A percentile compares a stretch with the other conserved stretches of the same genome.
Evolutionary conservation across 441 rosid species (phyloP).

Genomic region (Lepidium campestre): DNA sequence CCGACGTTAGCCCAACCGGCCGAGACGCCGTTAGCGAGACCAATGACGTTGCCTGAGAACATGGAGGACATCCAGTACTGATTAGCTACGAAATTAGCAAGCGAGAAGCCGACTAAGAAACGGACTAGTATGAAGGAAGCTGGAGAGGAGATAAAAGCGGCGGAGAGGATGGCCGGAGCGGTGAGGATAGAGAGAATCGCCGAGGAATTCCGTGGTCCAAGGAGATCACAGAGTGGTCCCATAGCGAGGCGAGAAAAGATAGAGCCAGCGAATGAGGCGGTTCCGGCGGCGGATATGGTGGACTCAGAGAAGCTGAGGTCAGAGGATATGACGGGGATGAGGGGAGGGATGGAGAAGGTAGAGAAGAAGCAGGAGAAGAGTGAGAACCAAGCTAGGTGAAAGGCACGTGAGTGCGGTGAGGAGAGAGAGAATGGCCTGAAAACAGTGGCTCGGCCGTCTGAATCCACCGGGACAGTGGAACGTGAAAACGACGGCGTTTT

Average conservation of each 20-base stretch:
- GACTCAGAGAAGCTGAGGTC: conserved; percentile 48
- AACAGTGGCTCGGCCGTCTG: conserved; percentile 46
- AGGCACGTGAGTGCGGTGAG: conserved; percentile 64
- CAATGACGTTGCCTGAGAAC: conserved; percentile 66
- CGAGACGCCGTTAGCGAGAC: conserved; percentile 63
- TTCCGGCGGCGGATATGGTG: conserved; percentile 45
- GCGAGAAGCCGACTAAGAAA: conserved; percentile 58
- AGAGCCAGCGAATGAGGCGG: conserved; percentile 70
- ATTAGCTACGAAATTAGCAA: conserved; percentile 76
- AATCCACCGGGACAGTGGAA: conserved; percentile 40
- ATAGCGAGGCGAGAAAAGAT: conserved; percentile 80
- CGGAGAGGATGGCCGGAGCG: conserved; percentile 47
- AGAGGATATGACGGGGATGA: conserved; percentile 54
- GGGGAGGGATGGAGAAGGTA: conserved; percentile 84
- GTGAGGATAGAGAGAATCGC: conserved; percentile 56
- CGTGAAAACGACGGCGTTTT: not conserved
- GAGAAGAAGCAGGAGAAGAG: conserved; percentile 80
- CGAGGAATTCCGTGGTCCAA: conserved; percentile 65
- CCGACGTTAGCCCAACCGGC: conserved; percentile 83
- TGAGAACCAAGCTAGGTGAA: conserved; percentile 79
- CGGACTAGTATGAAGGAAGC: conserved; percentile 50
- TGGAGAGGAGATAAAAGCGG: conserved; percentile 42
- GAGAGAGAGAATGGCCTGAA: conserved; percentile 53
- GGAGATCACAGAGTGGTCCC: conserved; percentile 70
- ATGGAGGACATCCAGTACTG: conserved; percentile 92